These are phyloP conservation scores for Phycomyces blakesleeanus DNA, from an alignment of 192 early-diverging fungal species.

Conservation along the genomic window DNA sequence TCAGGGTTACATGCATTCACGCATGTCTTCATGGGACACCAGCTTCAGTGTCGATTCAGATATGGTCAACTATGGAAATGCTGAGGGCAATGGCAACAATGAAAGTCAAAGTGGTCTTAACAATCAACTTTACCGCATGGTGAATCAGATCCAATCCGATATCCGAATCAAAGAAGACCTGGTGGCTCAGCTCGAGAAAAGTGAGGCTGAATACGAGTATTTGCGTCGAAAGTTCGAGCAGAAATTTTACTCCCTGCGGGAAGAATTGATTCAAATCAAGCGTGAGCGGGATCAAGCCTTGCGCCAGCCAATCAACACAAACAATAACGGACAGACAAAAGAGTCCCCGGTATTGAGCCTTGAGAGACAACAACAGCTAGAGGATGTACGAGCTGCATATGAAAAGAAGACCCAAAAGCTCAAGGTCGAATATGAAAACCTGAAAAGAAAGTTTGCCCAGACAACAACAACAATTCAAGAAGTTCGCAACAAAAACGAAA, in stretches of 20 bases:
- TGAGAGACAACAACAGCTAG: conserved; percentile 18
- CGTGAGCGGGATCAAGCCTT: conserved; percentile 51
- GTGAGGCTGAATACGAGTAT: conserved; percentile 46
- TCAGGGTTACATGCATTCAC: not conserved
- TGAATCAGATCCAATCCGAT: conserved; percentile 53
- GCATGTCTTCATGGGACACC: not conserved
- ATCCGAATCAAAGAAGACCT: conserved; percentile 57
- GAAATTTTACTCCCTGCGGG: conserved; percentile 57
- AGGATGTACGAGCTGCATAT: conserved; percentile 45
- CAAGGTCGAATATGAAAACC: conserved; percentile 43
- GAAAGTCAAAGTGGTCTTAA: not conserved
- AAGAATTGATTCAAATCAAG: conserved; percentile 46
- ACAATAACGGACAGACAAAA: not conserved
- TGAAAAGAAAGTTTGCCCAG: conserved; percentile 52
- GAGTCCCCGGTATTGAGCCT: not conserved
- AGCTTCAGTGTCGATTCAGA: not conserved
- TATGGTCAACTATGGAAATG: not conserved
- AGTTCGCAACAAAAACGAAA: conserved; percentile 53
- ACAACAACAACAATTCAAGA: conserved; percentile 45
- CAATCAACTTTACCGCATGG: conserved; percentile 30
- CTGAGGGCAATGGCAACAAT: conserved; percentile 12
- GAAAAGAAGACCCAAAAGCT: conserved; percentile 56
- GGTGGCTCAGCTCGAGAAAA: conserved; percentile 49
- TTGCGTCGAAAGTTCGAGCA: conserved; percentile 63
- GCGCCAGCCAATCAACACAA: not conserved